Percentiles rank a stretch among this genome's conserved stretches.
These are phyloP conservation scores for Geotrichum fermentans DNA, from an alignment of 1,139 yeast genomes.

Conservation along the genomic window DNA sequence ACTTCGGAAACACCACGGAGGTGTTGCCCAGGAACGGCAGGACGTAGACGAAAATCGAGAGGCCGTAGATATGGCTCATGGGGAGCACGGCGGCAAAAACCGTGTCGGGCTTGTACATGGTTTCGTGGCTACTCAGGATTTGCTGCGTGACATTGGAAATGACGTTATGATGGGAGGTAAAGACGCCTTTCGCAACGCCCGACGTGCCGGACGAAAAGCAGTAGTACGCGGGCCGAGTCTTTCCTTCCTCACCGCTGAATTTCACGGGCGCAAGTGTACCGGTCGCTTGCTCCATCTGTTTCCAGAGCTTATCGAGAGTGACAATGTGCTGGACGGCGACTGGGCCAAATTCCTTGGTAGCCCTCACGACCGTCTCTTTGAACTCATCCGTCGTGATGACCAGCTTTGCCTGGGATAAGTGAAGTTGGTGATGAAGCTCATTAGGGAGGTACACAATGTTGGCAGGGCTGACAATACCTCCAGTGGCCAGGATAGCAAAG, in stretches of 20 bases:
- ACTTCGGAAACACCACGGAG: conserved; percentile 31
- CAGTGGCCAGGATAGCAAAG: conserved; percentile 34
- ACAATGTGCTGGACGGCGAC: conserved; percentile 5
- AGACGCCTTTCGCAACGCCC: conserved; percentile 56
- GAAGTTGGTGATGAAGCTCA: conserved; percentile 38
- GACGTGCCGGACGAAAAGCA: conserved; percentile 63
- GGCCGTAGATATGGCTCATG: conserved; percentile 37
- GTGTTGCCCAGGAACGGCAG: conserved; percentile 26
- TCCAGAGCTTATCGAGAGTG: conserved; percentile 9
- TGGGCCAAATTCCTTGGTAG: conserved; percentile 21
- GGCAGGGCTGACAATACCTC: conserved; percentile 39
- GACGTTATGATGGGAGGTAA: conserved; percentile 44
- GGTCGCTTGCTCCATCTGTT: conserved; percentile 3
- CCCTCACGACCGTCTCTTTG: conserved; percentile 29
- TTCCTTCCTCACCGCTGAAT: conserved; percentile 1
- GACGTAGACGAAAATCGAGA: conserved; percentile 29
- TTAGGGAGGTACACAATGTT: conserved; percentile 35
- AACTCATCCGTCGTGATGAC: conserved; percentile 30
- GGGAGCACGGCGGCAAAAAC: conserved; percentile 30
- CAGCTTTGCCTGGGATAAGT: conserved; percentile 31
- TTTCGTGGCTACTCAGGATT: conserved; percentile 6
- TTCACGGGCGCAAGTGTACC: conserved; percentile 13
- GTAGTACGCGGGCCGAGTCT: conserved; percentile 20
- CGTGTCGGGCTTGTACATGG: conserved; percentile 9
- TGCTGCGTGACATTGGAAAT: conserved; percentile 26